A percentile compares a stretch with the other conserved stretches of the same genome.
Conservation (phyloP, 2,329 filamentous ascomycete species). For the Trichophyton benhamiae region DNA sequence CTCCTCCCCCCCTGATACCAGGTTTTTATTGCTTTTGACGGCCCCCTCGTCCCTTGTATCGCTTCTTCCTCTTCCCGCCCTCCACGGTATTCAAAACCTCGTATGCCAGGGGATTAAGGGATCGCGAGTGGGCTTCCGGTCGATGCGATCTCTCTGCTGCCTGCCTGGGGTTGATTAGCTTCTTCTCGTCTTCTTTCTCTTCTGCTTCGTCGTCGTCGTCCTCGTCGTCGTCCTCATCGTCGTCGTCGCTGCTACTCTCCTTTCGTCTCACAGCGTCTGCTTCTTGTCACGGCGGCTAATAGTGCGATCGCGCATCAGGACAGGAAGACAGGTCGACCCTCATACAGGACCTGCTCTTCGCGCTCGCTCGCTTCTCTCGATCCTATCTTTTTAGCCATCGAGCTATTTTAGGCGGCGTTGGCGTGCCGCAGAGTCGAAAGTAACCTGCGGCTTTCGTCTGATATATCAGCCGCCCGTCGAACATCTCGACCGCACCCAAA, state of each 20-base stretch:
- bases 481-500: background rate
- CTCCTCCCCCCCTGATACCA: background rate
- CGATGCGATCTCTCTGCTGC: background rate
- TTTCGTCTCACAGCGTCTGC: background rate
- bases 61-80: background rate
- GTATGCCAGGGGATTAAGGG: constrained; percentile 2
- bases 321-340: background rate
- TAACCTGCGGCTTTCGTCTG: background rate
- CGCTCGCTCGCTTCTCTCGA: background rate
- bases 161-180: background rate
- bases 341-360: background rate
- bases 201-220: no score
- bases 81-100: background rate
- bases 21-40: background rate
- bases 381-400: no score
- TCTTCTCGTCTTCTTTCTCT: background rate
- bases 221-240: no score
- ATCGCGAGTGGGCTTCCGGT: background rate
- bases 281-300: constrained; percentile 1
- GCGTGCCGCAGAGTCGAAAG: no score
- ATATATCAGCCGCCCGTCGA: background rate
- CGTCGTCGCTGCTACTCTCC: no score
- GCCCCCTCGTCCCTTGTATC: background rate
- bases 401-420: no score
- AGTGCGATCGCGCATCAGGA: background rate